Percentiles rank a stretch among this genome's conserved stretches.
Conservation (phyloP, 2,329 filamentous ascomycete genomes). For the Thielaviopsis populi region DNA sequence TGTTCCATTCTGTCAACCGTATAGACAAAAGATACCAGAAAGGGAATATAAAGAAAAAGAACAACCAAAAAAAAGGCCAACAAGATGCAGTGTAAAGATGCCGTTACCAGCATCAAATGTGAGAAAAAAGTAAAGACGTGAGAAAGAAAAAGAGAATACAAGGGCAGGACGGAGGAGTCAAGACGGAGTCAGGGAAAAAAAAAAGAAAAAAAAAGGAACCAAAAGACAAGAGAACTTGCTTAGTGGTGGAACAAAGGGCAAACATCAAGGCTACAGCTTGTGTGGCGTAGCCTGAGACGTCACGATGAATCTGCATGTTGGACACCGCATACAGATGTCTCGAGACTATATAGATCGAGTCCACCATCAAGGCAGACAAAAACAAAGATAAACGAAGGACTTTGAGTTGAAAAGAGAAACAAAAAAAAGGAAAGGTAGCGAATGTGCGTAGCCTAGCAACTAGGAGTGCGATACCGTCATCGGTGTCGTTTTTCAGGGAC, state of each 20-base stretch:
- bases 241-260: background rate
- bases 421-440: background rate
- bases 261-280: background rate
- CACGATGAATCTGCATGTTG: background rate
- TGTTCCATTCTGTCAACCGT: constrained; percentile 1
- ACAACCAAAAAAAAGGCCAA: background rate
- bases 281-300: background rate
- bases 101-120: too few relatives aligned
- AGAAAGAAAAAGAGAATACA: background rate
- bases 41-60: constrained; percentile 5
- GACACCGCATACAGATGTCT: background rate
- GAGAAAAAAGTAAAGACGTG: too few relatives aligned
- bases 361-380: background rate
- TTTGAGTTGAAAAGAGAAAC: background rate
- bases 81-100: background rate
- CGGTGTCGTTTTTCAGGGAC: constrained; percentile 5
- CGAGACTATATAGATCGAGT: background rate
- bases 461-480: background rate
- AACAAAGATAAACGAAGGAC: background rate
- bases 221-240: background rate
- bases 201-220: background rate
- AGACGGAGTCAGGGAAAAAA: background rate
- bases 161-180: too few relatives aligned
- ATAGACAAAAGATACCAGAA: constrained; percentile 6
- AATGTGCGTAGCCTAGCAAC: background rate